Base-by-base conservation (phyloP, 305 asterid species). In the Coffea humblotiana region DNA sequence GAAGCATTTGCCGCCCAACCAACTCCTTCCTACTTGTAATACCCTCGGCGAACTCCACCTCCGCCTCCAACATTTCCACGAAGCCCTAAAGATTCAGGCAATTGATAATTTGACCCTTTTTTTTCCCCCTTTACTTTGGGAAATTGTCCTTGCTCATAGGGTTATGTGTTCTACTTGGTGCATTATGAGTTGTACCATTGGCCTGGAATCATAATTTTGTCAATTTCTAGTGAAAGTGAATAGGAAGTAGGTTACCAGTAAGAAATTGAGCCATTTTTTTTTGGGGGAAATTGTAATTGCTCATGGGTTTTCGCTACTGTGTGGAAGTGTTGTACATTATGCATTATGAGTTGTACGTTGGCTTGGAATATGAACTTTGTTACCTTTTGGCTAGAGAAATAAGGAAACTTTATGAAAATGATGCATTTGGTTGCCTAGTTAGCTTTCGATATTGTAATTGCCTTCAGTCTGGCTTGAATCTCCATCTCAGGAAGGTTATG, bases 41-140 rank as follows among this genome's bases (percentile, higher is more conserved):
- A 92, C 98, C 45, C 93, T 96, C n/a, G 99, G 99, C 19, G 99
- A 96, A 89, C 83, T 96, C 77, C 80, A 91, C 87, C 89, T 96
- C 75, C 99, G 98, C 47, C 96, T 96, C 52, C 84, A 85, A 25
- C 74, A 83, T 18, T 91, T 85, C 86, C 80, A 87, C 54, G 82
- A 90, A 0, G 99, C 98, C 85, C 93, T 93, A 51, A 77, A 37
- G 25, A 93, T 79, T 86, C 98, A 94, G 97, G 98, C 91, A 63
- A 48, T 48, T 8, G 13, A 7, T 7, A 47, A 47, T 47, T 47
- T 47, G 9, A 47, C 9, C 51, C 7, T 8, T 47, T 47, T 47
- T 47, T 47, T 47, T 47, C 8, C 40, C 43, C 43, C 43, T 48
- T 48, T 48, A 1, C 1, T 8, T 48, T 47, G 49, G 51, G 13